Base-by-base conservation (phyloP, 2,329 filamentous ascomycete species). In the Madurella fahalii region DNA sequence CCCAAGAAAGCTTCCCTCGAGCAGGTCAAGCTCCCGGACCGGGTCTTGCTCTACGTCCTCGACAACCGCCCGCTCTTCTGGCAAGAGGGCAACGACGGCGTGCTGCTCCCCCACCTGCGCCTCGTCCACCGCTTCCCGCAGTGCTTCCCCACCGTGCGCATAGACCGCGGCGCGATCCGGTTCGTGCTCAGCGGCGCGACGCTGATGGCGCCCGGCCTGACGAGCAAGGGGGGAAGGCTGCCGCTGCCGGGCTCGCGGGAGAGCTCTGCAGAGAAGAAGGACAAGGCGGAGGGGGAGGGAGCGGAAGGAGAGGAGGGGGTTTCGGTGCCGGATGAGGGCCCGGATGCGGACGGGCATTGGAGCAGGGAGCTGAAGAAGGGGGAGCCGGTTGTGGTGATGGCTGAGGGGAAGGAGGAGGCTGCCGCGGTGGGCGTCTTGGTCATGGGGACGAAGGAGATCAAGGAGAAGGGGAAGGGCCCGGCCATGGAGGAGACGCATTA, bases 401-500 rank as follows among this genome's bases (percentile, higher is more conserved):
- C 94, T 0, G 94, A 99, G 78, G 94, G 94, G 8, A 99, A 99
- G 77, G 83, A 87, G 64, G 85, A 93, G 75, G 90, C 91, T 5
- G 96, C 92, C 71, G 83, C 95, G 53, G 87, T 99, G 0, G 94
- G 94, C 0, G 77, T 88, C 60, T 69, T 99, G 68, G 90, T 90
- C 65, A 84, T 87, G 67, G 87, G 91, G 2, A 96, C 94, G 0
- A 85, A 86, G 71, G 91, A 96, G 72, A 92, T 96, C 70, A 96
- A 94, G 81, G 86, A 84, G 62, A 93, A 93, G 75, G 91, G 90
- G 62, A 97, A 97, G 76, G 94, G 94, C 0, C 89, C 92, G 5
- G 94, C 92, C 15, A 89, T 97, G 63, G 93, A 97, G 76, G 87
- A 91, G 58, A 90, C 90, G 32, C 94, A 99, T 79, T 97, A 87